These are phyloP conservation scores for Penicillium turbatum DNA, from an alignment of 495 filamentous ascomycete genomes.

Conservation along the genomic window DNA sequence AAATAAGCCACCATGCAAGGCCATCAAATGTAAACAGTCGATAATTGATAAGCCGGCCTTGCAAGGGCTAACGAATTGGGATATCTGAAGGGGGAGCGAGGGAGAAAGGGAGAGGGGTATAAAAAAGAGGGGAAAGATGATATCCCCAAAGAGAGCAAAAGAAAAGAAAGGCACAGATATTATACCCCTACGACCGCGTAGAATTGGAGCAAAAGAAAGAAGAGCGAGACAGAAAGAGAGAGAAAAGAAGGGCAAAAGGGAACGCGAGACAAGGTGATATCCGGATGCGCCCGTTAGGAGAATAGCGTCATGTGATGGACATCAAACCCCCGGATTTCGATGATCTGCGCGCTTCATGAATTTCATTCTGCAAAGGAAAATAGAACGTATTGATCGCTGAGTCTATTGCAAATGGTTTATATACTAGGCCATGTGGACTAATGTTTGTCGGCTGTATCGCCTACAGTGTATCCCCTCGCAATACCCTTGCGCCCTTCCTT, in stretches of 20 bases:
- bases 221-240: conserved; percentile 7
- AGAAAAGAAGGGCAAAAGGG: conserved; percentile 5
- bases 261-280: conserved; percentile 5
- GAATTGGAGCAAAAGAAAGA: conserved; percentile 3
- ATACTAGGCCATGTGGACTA: conserved; percentile 19
- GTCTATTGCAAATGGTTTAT: conserved; percentile 9
- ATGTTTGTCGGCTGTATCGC: conserved; percentile 44
- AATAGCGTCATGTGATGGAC: conserved; percentile 27
- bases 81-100: conserved; percentile 21
- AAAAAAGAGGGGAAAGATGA: conserved; percentile 5
- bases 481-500: conserved; percentile 87
- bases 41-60: conserved; percentile 22
- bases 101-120: conserved; percentile 16
- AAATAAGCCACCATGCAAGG: conserved; percentile 33
- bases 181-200: background rate
- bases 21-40: conserved; percentile 28
- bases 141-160: conserved; percentile 2
- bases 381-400: conserved; percentile 2
- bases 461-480: conserved; percentile 84
- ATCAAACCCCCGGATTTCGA: conserved; percentile 7
- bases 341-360: background rate
- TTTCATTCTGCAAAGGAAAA: background rate
- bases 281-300: conserved; percentile 24
- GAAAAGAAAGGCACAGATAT: background rate
- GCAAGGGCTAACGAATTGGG: conserved; percentile 19